Evolutionary conservation across 495 filamentous ascomycete species (phyloP).

Genomic region (Aspergillus steynii): DNA sequence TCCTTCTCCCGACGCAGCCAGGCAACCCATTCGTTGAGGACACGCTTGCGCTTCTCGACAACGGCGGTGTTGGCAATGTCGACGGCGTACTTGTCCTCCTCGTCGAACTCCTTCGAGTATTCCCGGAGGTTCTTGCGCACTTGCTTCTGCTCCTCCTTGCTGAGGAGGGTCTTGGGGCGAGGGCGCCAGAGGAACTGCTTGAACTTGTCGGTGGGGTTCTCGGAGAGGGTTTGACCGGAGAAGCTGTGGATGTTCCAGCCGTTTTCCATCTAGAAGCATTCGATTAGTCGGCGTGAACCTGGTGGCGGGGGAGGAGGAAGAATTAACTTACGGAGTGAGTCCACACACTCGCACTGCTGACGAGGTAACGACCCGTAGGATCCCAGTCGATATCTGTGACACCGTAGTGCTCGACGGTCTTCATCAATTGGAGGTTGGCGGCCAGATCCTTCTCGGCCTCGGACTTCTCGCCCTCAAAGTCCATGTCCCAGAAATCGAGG

Average conservation of each 20-base stretch:
- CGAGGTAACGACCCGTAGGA: conserved; percentile 89
- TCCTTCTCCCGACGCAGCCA: conserved; percentile 77
- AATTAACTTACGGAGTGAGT: conserved; percentile 78
- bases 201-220: conserved; percentile 94
- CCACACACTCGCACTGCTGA: conserved; percentile 89
- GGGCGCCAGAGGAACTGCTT: conserved; percentile 96
- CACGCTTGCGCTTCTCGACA: conserved; percentile 78
- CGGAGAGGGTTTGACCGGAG: conserved; percentile 82
- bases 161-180: conserved; percentile 81
- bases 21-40: conserved; percentile 86
- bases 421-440: conserved; percentile 92
- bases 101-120: conserved; percentile 91
- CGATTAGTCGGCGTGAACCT: not conserved
- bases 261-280: conserved; percentile 80
- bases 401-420: conserved; percentile 90
- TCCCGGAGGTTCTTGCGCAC: conserved; percentile 98
- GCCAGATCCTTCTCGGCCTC: conserved; percentile 91
- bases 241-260: conserved; percentile 98
- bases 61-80: conserved; percentile 91
- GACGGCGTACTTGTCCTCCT: conserved; percentile 88
- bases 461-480: conserved; percentile 95
- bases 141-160: conserved; percentile 92
- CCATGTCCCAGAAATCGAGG: conserved; percentile 95
- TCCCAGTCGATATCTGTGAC: conserved; percentile 99
- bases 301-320: not conserved